phyloP scores from a whole-genome alignment of 495 filamentous ascomycete species.

The Saxophila tyrrhenica region DNA sequence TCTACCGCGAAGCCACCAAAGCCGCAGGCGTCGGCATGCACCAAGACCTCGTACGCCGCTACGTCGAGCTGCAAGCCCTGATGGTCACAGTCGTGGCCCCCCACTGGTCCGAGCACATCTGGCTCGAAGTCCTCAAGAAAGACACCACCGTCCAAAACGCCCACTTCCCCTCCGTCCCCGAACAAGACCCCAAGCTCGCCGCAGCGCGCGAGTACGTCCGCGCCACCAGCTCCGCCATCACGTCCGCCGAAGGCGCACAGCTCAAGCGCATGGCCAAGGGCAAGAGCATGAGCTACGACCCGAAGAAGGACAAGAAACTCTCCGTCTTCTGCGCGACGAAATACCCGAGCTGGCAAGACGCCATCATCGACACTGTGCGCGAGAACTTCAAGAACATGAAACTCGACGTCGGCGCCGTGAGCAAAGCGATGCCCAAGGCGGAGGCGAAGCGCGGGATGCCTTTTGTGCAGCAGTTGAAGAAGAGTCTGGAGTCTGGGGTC shows the following conservation, averaged over 20 bases:
- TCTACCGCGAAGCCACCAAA: constrained; percentile 71
- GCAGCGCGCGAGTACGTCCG: constrained; percentile 75
- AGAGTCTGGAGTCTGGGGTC: constrained; percentile 47
- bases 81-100: constrained; percentile 71
- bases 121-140: constrained; percentile 77
- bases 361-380: constrained; percentile 74
- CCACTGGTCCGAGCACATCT: constrained; percentile 92
- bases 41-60: constrained; percentile 59
- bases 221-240: constrained; percentile 62
- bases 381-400: constrained; percentile 47
- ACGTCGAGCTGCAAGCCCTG: constrained; percentile 78
- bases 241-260: constrained; percentile 69
- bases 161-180: constrained; percentile 60
- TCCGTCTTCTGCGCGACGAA: constrained; percentile 68
- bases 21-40: constrained; percentile 74
- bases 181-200: constrained; percentile 48
- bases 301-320: constrained; percentile 81
- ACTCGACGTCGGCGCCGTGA: constrained; percentile 70
- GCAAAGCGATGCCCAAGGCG: constrained; percentile 42
- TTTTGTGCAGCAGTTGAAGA: constrained; percentile 82
- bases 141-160: constrained; percentile 62
- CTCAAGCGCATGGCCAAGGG: constrained; percentile 83
- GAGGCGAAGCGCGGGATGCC: constrained; percentile 99
- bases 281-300: constrained; percentile 69
- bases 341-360: constrained; percentile 82